Evolutionary conservation across 768 basidiomycete genomes (phyloP), one percentile per base, ranked within the genome.

Genomic region (Pleurotus sapidus): DNA sequence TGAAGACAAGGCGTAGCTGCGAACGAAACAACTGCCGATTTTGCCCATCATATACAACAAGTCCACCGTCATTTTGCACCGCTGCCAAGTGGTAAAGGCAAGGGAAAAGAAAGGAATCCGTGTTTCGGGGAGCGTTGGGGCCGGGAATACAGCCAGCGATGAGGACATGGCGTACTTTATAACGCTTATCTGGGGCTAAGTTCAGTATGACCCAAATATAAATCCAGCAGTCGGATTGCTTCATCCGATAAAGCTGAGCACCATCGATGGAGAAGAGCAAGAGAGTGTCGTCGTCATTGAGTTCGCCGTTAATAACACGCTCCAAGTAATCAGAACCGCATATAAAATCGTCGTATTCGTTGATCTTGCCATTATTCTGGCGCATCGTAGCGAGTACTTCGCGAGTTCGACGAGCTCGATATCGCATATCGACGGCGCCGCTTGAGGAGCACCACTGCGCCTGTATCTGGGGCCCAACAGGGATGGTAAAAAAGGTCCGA

Each of bases 191-290:
- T 0, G 71, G 72, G 6, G 56, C 38, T 5, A 65, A 62, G 53
- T 76, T 64, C 3, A 65, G 39, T 6, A 80, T 60, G 4, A 77
- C 56, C 76, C 77, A 79, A 5, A 79, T 72, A 25, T 56, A 67
- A 4, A 79, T 77, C 77, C 75, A 20, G 20, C 20, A 20, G 20
- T 20, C 20, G 20, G 20, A 20, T 20, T 20, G 20, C 20, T 20
- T 20, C 58, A 67, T 67, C 17, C 60, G 61, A 56, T 77, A 79
- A 0, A 81, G 69, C 57, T 80, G 77, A 0, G 74, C 74, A 6
- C 79, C 74, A 60, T 79, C 75, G 0, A 75, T 57, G 0, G 74
- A 74, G 8, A 75, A 58, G 40, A 70, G 58, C 0, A 80, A 58
- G 0, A 75, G 55, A 0, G 68, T 72, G 54, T 79, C 73, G 11